Evolutionary conservation across 768 basidiomycete species (phyloP).

Genomic region (Rhodotorula toruloides): DNA sequence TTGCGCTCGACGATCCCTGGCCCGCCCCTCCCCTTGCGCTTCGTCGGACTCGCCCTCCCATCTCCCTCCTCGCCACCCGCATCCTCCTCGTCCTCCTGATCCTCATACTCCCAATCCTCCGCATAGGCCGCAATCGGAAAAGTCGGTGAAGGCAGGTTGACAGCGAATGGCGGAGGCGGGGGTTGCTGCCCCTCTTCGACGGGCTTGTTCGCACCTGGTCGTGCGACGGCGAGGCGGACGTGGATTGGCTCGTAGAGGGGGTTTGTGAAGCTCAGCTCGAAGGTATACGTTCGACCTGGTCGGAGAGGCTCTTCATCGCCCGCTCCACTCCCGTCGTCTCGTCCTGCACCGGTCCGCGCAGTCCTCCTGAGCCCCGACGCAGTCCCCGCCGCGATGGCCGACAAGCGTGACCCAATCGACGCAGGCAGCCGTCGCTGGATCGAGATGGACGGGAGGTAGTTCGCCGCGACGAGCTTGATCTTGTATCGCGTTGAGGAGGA

Average conservation of each 20-base stretch:
- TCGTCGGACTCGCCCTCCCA: constrained; percentile 50
- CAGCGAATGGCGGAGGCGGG: constrained; percentile 64
- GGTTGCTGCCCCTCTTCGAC: constrained; percentile 41
- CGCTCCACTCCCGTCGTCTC: constrained; percentile 45
- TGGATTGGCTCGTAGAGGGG: constrained; percentile 93
- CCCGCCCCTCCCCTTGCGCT: constrained; percentile 44
- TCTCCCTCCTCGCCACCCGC: constrained; percentile 4
- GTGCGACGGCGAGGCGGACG: constrained; percentile 68
- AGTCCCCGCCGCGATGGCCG: constrained; percentile 34
- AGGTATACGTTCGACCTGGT: constrained; percentile 75
- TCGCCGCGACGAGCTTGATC: constrained; percentile 93
- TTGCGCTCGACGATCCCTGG: constrained; percentile 76
- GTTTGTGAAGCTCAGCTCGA: constrained; percentile 86
- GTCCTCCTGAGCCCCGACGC: constrained; percentile 28
- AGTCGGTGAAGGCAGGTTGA: constrained; percentile 68
- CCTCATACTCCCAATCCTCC: constrained; percentile 97
- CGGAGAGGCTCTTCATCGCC: constrained; percentile 51
- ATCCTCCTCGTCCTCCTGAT: constrained; percentile 58
- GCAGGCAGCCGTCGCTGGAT: constrained; percentile 52
- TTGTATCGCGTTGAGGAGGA: constrained; percentile 90
- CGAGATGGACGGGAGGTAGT: constrained; percentile 82
- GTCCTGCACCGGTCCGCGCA: constrained; percentile 49
- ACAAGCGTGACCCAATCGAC: constrained; percentile 25
- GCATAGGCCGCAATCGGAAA: constrained; percentile 86
- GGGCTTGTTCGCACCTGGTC: constrained; percentile 13